Conservation (phyloP, 2,329 filamentous ascomycete genomes). For the Colletotrichum sp. region DNA sequence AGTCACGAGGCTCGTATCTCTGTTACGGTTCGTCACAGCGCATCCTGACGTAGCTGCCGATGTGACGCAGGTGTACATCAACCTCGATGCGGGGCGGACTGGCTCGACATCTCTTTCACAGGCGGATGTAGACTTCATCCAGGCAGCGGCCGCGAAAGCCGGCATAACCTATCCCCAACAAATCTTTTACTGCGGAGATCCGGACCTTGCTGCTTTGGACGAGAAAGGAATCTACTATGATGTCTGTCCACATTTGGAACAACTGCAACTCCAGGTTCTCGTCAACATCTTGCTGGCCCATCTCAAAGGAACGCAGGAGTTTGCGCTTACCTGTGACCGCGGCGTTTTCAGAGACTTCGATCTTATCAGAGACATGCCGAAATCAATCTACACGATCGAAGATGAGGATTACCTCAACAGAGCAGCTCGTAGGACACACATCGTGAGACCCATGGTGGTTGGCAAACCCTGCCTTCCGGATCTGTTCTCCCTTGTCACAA, state of each 20-base stretch:
- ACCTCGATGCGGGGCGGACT: not conserved
- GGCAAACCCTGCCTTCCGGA: not conserved
- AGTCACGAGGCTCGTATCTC: not conserved
- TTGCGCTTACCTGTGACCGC: not conserved
- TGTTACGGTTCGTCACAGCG: not conserved
- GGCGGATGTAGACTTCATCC: not conserved
- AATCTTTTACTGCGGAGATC: not conserved
- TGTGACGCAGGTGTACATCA: not conserved
- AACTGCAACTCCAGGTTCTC: not conserved
- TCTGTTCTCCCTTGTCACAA: not conserved
- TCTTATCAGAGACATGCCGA: not conserved
- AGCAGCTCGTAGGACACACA: not conserved
- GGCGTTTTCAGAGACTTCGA: not conserved
- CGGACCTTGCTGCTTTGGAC: not conserved
- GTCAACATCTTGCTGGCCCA: not conserved
- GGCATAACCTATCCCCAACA: not conserved
- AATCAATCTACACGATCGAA: too few relatives aligned
- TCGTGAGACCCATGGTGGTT: not conserved
- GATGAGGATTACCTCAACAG: too few relatives aligned
- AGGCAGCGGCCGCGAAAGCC: not conserved
- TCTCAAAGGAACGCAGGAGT: not conserved
- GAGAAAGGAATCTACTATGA: not conserved
- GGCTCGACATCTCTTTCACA: not conserved
- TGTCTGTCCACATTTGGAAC: not conserved
- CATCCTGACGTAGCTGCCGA: not conserved